Base-by-base conservation (phyloP, 2,329 filamentous ascomycete genomes). In the Colletotrichum ledebouriae region DNA sequence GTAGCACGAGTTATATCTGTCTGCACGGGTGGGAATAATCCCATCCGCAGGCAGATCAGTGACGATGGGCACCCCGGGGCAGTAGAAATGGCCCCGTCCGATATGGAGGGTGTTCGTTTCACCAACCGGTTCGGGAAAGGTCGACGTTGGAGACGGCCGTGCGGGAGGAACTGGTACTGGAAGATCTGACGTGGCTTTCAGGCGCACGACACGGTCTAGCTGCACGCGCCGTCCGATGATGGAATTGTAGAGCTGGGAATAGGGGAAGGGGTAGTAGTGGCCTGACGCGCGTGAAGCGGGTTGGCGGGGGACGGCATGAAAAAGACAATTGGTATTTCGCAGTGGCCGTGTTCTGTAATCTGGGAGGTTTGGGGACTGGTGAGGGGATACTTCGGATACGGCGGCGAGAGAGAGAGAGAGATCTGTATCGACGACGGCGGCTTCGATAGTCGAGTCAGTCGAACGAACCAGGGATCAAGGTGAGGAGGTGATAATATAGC, bases 31-130 rank as follows among this genome's bases (percentile, higher is more conserved):
- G 13, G 33, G 20, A 59, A 47, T 13, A 22, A 25, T 39, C n/a
- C 17, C 9, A 15, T 2, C 17, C 29, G 25, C 39, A 37, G 17
- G 11, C 29, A 29, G 29, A 52, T 29, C 10, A 20, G 33, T 15
- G 33, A 64, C 59, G 39, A 49, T n/a, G n/a, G 17, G 29, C 44
- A 70, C 68, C 72, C 75, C 76, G 20, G 25, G 7, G 25, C 25
- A 25, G 25, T 25, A 1, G 4, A 39, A n/a, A 52, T 52, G 4
- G 17, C 9, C n/a, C 46, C 64, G 59, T 63, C 59, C 59, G 64
- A 64, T 67, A 25, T n/a, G 7, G 50, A 15, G 20, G 46, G 59
- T 39, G 64, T 67, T 67, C 59, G 64, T 67, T 63, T 67, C 64
- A 58, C 64, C 62, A 63, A 58, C 52, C 17, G 5, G 11, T 22